Percentiles rank a stretch among this genome's conserved stretches.
Evolutionary conservation across 164 flowering plant species (phyloP).

Genomic region (Berberis vulgaris): DNA sequence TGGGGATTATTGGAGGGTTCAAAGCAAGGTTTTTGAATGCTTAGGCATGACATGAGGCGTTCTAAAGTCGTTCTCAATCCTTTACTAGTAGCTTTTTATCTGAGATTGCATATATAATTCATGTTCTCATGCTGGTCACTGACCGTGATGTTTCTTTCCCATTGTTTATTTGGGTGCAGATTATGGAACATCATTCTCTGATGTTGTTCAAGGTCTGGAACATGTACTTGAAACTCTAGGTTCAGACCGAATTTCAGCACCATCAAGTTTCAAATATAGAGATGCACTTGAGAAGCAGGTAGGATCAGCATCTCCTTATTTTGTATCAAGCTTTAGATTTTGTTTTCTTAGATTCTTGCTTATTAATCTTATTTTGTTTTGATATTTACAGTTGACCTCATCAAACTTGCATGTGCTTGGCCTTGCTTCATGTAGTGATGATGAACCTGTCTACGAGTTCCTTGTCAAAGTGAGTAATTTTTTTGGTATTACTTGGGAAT

Average conservation of each 20-base stretch:
- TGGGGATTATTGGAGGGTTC: too few relatives aligned
- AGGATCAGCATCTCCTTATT: slow-evolving; percentile 2
- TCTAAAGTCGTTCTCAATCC: too few relatives aligned
- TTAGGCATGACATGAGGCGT: too few relatives aligned
- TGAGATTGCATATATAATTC: too few relatives aligned
- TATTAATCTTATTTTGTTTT: neutral
- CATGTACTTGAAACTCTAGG: slow-evolving; percentile 56
- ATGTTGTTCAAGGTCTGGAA: slow-evolving; percentile 67
- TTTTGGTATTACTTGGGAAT: neutral
- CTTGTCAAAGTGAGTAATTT: slow-evolving; percentile 55
- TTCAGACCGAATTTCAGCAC: slow-evolving; percentile 43
- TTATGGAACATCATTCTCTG: slow-evolving; percentile 77
- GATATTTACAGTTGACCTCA: slow-evolving; percentile 52
- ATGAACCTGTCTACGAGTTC: slow-evolving; percentile 52
- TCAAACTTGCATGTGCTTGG: slow-evolving; percentile 73
- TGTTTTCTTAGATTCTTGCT: neutral
- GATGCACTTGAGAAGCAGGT: slow-evolving; percentile 90
- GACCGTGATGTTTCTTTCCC: too few relatives aligned
- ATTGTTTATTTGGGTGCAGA: slow-evolving; percentile 32
- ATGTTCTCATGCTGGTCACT: too few relatives aligned
- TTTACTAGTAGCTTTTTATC: too few relatives aligned
- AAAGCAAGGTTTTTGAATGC: too few relatives aligned
- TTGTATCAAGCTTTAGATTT: neutral
- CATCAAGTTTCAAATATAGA: slow-evolving; percentile 73
- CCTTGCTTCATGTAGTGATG: slow-evolving; percentile 40